Base-by-base conservation (phyloP, 2,329 filamentous ascomycete genomes). In the Lecanicillium sp. region DNA sequence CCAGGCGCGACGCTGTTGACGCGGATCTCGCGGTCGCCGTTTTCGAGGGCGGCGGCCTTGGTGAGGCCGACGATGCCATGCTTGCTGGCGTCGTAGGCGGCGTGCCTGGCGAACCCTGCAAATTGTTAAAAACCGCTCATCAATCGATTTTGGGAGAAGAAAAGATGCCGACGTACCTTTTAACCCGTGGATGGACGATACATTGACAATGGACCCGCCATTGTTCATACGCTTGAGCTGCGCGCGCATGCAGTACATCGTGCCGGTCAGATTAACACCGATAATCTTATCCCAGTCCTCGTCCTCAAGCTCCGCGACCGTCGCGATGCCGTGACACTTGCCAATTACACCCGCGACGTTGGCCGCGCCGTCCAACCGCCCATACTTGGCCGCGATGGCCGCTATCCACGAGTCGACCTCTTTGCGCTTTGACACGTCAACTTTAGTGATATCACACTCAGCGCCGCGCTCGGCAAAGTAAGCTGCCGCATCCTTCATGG, bases 141-240 rank as follows among this genome's bases (percentile, higher is more conserved):
- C n/a, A n/a, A n/a, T n/a, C n/a, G n/a, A n/a, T n/a, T n/a, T n/a
- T n/a, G n/a, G n/a, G n/a, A 47, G 20, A 15, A 21, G 9, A 11
- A 9, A 20, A 40, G n/a, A n/a, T n/a, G n/a, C n/a, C n/a, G n/a
- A 40, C 41, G 37, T 57, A 55, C 62, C 61, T 19, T 67, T 60
- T 9, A 62, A 54, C 29, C 75, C 75, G 30, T 75, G 69, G 38
- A 79, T 72, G 30, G 71, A 77, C n/a, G 71, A 67, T 23, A 74
- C 67, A 57, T 78, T 81, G 49, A 82, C 78, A 56, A 82, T 79
- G 52, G 75, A 77, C 1, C 75, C 76, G 1, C 72, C 70, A n/a
- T 71, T 63, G 2, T 65, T 65, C 40, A 79, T 68, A 33, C 68
- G 67, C 30, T 59, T 59, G 35, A 73, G 61, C 58, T 70, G 58